Percentiles rank a stretch among this genome's conserved stretches.
phyloP scores from a whole-genome alignment of 768 basidiomycete genomes.

The Suillus lakei region DNA sequence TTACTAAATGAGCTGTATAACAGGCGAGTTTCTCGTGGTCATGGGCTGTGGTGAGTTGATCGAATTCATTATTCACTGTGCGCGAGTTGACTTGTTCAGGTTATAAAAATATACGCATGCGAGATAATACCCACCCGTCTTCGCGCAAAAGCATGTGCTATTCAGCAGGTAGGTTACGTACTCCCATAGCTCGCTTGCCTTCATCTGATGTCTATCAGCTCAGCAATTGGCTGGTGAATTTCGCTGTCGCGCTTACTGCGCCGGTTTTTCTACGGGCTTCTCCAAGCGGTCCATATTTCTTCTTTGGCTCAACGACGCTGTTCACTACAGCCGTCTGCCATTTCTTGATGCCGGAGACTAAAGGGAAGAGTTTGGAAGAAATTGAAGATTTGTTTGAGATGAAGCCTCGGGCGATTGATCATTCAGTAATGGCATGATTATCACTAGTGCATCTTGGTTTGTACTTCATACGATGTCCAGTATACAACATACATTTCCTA shows the following conservation, averaged over 20 bases:
- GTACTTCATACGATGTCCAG: background rate
- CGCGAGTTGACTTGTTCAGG: conserved; percentile 19
- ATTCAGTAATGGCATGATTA: background rate
- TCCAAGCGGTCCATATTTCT: conserved; percentile 51
- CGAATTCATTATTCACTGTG: background rate
- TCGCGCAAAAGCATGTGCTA: conserved; percentile 47
- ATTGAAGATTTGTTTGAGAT: conserved; percentile 43
- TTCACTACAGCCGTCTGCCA: conserved; percentile 43
- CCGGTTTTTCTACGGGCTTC: conserved; percentile 50
- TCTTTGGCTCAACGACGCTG: conserved; percentile 45
- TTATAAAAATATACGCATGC: conserved; percentile 43
- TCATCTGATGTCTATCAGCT: conserved; percentile 21
- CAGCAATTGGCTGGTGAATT: conserved; percentile 42
- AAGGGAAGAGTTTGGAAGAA: conserved; percentile 48
- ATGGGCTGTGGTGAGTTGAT: background rate
- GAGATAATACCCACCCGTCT: conserved; percentile 55
- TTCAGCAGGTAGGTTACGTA: conserved; percentile 45
- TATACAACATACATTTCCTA: background rate
- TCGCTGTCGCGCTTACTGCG: conserved; percentile 48
- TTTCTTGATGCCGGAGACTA: conserved; percentile 48
- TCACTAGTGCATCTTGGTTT: background rate
- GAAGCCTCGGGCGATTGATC: conserved; percentile 4
- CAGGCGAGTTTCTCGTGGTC: conserved; percentile 4
- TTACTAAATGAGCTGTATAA: background rate
- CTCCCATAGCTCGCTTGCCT: background rate